Evolutionary conservation across 2,329 filamentous ascomycete species (phyloP).

Genomic region (Trichoderma harzianum): DNA sequence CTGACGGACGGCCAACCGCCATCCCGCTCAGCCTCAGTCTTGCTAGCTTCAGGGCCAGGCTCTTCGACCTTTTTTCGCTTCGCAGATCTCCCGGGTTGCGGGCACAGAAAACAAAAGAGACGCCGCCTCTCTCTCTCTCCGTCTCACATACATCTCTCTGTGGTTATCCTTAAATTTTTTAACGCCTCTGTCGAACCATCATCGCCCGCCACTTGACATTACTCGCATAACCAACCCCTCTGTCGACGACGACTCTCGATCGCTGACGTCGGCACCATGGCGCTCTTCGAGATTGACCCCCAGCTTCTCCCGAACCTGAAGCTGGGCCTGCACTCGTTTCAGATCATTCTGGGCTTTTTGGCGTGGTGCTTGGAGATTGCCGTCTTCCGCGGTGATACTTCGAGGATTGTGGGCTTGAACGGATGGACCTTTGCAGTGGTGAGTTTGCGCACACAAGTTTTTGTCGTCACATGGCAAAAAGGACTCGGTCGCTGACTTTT

Average conservation of each 20-base stretch:
- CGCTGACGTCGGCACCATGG: constrained; percentile 33
- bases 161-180: neutral
- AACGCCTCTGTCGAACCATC: neutral
- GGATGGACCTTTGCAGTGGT: constrained; percentile 65
- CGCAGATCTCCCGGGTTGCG: neutral
- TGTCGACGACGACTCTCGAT: neutral
- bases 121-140: neutral
- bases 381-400: constrained; percentile 49
- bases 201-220: neutral
- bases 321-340: constrained; percentile 53
- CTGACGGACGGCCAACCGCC: constrained; percentile 1
- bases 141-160: neutral
- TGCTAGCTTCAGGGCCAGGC: constrained; percentile 13
- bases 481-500: neutral
- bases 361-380: constrained; percentile 59
- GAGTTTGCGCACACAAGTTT: constrained; percentile 29
- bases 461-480: neutral
- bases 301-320: constrained; percentile 55
- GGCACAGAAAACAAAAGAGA: neutral
- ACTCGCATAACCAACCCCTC: neutral
- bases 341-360: constrained; percentile 53
- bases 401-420: constrained; percentile 54
- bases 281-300: constrained; percentile 51
- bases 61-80: constrained; percentile 7
- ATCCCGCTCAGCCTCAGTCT: constrained; percentile 16